Evolutionary conservation across 2,329 filamentous ascomycete genomes (phyloP).

Genomic region (Beauveria australis): DNA sequence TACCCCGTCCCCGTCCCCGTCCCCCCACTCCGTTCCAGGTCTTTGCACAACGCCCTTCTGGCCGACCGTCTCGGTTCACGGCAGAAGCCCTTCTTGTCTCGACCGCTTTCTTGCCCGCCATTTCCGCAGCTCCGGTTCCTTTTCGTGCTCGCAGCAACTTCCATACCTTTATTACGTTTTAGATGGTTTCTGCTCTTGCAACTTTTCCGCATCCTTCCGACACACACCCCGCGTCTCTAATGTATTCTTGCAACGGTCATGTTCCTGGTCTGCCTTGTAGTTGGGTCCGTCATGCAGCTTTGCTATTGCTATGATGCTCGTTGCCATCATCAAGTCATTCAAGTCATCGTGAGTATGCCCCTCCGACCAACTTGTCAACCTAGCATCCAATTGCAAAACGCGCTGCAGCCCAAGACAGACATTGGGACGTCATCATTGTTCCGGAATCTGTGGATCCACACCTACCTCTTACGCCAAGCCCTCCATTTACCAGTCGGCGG

Average conservation of each 20-base stretch:
- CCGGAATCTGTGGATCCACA: background rate
- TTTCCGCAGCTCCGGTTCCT: background rate
- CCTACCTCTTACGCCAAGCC: too few species aligned
- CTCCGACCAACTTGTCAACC: background rate
- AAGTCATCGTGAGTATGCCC: conserved; percentile 4
- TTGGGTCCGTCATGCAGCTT: background rate
- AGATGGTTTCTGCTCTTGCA: background rate
- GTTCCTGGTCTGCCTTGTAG: background rate
- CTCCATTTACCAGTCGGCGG: too few species aligned
- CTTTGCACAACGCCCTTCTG: background rate
- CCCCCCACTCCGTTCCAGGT: background rate
- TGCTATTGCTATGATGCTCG: background rate
- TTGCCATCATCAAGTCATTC: background rate
- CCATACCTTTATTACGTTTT: background rate
- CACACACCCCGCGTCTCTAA: background rate
- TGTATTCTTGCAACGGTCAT: background rate
- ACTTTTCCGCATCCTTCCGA: background rate
- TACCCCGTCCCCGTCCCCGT: background rate
- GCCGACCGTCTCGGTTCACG: conserved; percentile 5
- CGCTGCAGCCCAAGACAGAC: background rate
- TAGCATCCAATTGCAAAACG: background rate
- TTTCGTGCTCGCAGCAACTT: background rate
- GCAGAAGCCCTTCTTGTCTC: background rate
- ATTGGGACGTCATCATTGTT: background rate
- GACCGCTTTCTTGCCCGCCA: background rate